Conservation (phyloP, 768 basidiomycete genomes). For the Tephrocybe sp. region DNA sequence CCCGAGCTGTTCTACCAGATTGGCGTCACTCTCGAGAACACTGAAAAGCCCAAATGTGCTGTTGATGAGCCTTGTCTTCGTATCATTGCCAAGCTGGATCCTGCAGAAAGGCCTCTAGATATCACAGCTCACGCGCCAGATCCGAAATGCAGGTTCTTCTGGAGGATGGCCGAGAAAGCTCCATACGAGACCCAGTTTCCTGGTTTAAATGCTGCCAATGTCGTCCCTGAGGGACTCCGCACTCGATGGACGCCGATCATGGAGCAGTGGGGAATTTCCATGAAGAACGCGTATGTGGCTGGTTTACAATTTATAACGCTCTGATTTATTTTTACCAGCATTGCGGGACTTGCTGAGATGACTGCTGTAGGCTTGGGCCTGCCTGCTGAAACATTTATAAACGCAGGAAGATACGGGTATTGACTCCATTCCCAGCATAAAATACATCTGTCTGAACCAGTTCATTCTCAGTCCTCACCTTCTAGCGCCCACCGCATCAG, state of each 20-base stretch:
- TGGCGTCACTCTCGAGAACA: conserved; percentile 95
- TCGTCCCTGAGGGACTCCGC: conserved; percentile 65
- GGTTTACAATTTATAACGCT: neutral
- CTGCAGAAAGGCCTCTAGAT: conserved; percentile 83
- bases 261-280: conserved; percentile 84
- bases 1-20: conserved; percentile 91
- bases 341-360: conserved; percentile 89
- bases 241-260: conserved; percentile 70
- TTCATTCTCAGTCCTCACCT: conserved; percentile 60
- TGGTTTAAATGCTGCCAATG: conserved; percentile 75
- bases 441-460: neutral
- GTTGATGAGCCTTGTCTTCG: conserved; percentile 79
- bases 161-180: conserved; percentile 74
- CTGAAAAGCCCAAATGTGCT: conserved; percentile 88
- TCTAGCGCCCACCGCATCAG: conserved; percentile 92
- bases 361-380: conserved; percentile 80
- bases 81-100: conserved; percentile 76
- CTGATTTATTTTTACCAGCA: conserved; percentile 43
- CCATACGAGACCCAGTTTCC: conserved; percentile 83
- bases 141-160: conserved; percentile 95
- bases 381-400: conserved; percentile 63
- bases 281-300: conserved; percentile 79
- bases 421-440: conserved; percentile 17
- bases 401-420: conserved; percentile 85
- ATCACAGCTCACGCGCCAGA: conserved; percentile 79